Evolutionary conservation across 257 asterid genomes (phyloP).

Genomic region (Capsicum chinense): DNA sequence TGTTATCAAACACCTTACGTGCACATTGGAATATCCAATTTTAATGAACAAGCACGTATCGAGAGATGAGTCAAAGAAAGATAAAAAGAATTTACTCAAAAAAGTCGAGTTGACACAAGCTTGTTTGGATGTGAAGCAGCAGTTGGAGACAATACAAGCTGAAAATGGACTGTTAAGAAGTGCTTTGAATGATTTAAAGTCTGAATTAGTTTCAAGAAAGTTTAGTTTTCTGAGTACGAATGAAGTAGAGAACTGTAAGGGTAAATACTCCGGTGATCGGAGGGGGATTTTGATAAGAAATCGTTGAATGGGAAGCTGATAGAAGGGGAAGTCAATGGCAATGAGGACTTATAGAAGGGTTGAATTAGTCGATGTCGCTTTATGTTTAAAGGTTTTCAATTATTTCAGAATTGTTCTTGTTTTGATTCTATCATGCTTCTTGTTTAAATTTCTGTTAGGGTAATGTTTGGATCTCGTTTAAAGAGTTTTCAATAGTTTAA

Average conservation of each 20-base stretch:
- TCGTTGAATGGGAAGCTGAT: not conserved
- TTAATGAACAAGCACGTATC: constrained; percentile 48
- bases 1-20: too few species aligned
- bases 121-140: constrained; percentile 52
- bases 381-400: not conserved
- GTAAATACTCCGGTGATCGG: constrained; percentile 40
- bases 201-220: too few species aligned
- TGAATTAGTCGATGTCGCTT: constrained; percentile 22
- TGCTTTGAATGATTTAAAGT: too few species aligned
- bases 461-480: not conserved
- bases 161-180: too few species aligned
- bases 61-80: constrained; percentile 37
- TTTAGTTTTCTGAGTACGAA: constrained; percentile 22
- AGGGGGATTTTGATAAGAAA: constrained; percentile 25
- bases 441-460: not conserved
- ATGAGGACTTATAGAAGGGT: constrained; percentile 51
- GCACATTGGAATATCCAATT: too few species aligned
- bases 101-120: constrained; percentile 56
- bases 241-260: constrained; percentile 29
- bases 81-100: not conserved
- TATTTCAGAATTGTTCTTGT: not conserved
- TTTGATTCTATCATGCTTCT: not conserved
- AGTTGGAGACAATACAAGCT: too few species aligned
- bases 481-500: not conserved
- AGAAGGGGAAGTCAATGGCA: constrained; percentile 45